Evolutionary conservation across 257 asterid species (phyloP), one percentile per base, ranked within the genome.

Genomic region (Solanum gracilifrons): DNA sequence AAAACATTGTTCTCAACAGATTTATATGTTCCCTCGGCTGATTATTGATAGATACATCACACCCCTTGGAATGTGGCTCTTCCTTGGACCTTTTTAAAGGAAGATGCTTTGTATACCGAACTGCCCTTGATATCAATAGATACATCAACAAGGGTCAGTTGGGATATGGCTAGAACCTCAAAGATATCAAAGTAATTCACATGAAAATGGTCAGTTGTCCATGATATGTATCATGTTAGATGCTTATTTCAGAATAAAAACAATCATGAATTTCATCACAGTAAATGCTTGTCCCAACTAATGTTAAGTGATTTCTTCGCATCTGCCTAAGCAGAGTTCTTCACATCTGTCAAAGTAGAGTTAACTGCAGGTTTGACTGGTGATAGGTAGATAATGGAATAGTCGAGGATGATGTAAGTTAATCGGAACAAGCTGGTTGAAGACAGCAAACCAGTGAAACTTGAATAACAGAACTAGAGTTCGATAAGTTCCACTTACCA

Each of bases 131-230:
- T 60, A 23, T 60, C 27, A 60, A 60, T 21, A 60, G 68, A 21
- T 60, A 20, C 68, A 58, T 16, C 98, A 96, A 73, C 80, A 80
- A 4, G 98, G 98, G 84, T 86, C 91, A 13, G 94, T 96, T 36
- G 99, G 98, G 88, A 96, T 94, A 86, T 23, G 92, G 2, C 66
- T 94, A 58, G 98, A 96, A 92, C 87, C 89, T 93, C 29, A 33
- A 90, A 0, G 93, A 94, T 87, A 88, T 94, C 15, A 87, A 93
- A 88, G 98, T 98, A 60, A 72, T 64, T 64, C 72, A 64, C 72
- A 64, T 35, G 72, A 25, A 64, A 60, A 21, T 60, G 27, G 69
- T 21, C 25, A 9, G 69, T 60, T 60, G 29, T 60, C 68, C 68
- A 21, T 20, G 6, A 60, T 60, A 60, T 60, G 13, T 21, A 60